Base-by-base conservation (phyloP, 805 yeast genomes). In the Yarrowia yakushimensis region DNA sequence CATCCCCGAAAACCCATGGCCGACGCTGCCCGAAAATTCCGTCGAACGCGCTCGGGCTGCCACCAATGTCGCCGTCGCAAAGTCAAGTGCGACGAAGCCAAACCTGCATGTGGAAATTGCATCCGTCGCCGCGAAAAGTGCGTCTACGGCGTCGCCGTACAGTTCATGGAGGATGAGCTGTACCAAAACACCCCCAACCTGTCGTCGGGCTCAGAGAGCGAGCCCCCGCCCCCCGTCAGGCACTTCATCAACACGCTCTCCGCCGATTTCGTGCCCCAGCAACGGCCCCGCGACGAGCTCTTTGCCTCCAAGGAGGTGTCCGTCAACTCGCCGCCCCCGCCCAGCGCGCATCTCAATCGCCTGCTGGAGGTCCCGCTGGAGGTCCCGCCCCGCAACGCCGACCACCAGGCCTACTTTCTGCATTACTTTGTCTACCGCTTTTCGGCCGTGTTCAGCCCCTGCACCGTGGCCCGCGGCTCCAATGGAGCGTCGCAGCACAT, bases 41-140 rank as follows among this genome's bases (percentile, higher is more conserved):
- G 55, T 33, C 55, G 55, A 31, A 48, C 55, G 39, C 55, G 55
- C 55, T 48, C 55, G 39, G 55, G 55, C 28, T 48, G 55, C 55
- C 55, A 48, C 55, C 55, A 48, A 48, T 48, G 55, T 48, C 55
- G 55, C 55, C 55, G 55, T 33, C 55, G 55, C 55, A 48, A 48
- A 33, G 55, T 48, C 55, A 48, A 48, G 55, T 48, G 55, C 55
- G 55, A 48, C 55, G 55, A 48, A 33, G 55, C 55, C 55, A 48
- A 48, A 33, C 55, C 55, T 33, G 55, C 55, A 33, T 48, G 55
- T 33, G 55, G 55, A 48, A 48, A 48, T 33, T 48, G 55, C 55
- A 48, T 48, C 11, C 55, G 55, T 22, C 55, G 55, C 39, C 55
- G 55, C 20, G 55, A 48, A 48, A 48, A 48, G 28, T 48, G 55